A percentile compares a stretch with the other conserved stretches of the same genome.
These are phyloP conservation scores for Chloropicon primus DNA, from an alignment of 139 green algal species.

Conservation along the genomic window DNA sequence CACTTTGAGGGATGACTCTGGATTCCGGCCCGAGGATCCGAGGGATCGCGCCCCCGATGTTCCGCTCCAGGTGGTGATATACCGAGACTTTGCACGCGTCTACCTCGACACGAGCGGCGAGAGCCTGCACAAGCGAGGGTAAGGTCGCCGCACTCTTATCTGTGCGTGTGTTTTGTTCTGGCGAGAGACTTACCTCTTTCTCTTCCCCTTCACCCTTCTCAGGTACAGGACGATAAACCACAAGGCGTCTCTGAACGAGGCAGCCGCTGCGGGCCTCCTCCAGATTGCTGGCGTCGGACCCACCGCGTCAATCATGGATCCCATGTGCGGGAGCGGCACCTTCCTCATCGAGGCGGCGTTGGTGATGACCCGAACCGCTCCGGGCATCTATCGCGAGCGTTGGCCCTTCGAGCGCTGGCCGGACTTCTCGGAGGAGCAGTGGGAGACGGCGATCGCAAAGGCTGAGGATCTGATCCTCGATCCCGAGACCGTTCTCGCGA, in stretches of 20 bases:
- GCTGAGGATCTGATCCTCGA: background rate
- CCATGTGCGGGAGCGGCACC: constrained; percentile 84
- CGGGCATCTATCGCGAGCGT: constrained; percentile 40
- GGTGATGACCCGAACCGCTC: constrained; percentile 30
- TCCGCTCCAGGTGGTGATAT: constrained; percentile 58
- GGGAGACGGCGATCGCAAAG: constrained; percentile 12
- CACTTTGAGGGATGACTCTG: constrained; percentile 45
- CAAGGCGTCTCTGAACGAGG: constrained; percentile 74
- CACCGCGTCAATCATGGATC: constrained; percentile 49
- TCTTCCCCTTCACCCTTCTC: too few species aligned
- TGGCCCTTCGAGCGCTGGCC: constrained; percentile 60
- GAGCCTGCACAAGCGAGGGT: constrained; percentile 49
- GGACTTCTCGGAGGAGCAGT: constrained; percentile 34
- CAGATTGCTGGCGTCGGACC: constrained; percentile 36
- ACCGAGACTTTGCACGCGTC: constrained; percentile 41
- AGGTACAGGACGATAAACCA: constrained; percentile 52
- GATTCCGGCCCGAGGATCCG: constrained; percentile 24
- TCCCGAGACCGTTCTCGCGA: background rate
- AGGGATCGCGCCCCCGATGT: constrained; percentile 35
- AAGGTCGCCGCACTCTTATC: too few species aligned
- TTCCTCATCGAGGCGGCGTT: constrained; percentile 73
- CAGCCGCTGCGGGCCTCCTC: constrained; percentile 65
- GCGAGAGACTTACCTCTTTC: too few species aligned
- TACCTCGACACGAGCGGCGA: constrained; percentile 73
- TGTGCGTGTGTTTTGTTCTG: too few species aligned